Base-by-base conservation (phyloP, 192 early-diverging fungal genomes). In the Backusella luteola region DNA sequence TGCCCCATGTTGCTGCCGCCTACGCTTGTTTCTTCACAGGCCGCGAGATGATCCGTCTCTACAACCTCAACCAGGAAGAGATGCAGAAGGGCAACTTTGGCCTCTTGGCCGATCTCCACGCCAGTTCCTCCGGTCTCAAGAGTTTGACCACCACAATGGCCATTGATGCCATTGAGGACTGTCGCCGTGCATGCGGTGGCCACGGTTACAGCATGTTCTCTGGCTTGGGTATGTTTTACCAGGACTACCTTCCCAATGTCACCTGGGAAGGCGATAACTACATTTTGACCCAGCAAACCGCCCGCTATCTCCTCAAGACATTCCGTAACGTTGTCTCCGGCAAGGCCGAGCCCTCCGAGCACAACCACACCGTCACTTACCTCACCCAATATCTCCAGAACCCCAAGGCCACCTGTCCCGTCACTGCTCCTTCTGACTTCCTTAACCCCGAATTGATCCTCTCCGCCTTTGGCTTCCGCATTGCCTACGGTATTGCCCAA, bases 241-340 rank as follows among this genome's bases (percentile, higher is more conserved):
- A 87, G 78, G 90, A 95, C 77, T 86, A 89, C 66, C 86, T 90
- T 34, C 92, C 92, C 17, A 93, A 93, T 71, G 89, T 89, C 53
- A 95, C 92, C 67, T 93, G 90, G 91, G 94, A 95, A 80, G 94
- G 94, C 66, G 94, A 95, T 78, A 95, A 95, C 87, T 91, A 92
- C 78, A 87, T 97, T 23, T 79, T 97, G 74, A 92, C 93, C 6
- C 95, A 95, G 81, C 95, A 97, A 85, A 93, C 92, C 17, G 85
- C 89, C 41, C 92, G 94, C 42, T 95, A 93, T 81, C 84, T 96
- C 34, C 71, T 94, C 77, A 93, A 90, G 79, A 87, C 87, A 53
- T 86, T 92, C 77, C 88, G 87, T 66, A 83, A 80, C n/a, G 71
- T 92, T 39, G 80, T 86, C 15, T 80, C 84, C 19, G 85, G 82